phyloP scores from a whole-genome alignment of 306 rosid species.

The Canavalia gladiata region DNA sequence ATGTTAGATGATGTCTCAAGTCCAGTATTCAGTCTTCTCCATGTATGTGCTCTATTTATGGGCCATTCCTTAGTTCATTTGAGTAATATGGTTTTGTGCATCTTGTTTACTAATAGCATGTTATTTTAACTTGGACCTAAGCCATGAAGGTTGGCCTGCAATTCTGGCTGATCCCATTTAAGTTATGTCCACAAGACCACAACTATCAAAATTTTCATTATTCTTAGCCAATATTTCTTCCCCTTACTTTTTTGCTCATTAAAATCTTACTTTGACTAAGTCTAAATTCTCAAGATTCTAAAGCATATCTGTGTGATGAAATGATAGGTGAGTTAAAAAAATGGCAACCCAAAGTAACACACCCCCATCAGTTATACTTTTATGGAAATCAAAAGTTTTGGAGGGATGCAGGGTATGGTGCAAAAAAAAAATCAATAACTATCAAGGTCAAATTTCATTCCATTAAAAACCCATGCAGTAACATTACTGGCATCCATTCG shows the following conservation, averaged over 20 bases:
- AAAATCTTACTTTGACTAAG: neutral
- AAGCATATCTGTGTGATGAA: neutral
- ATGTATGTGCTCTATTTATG: neutral
- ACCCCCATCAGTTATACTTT: neutral
- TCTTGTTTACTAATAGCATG: neutral
- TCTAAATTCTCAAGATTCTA: neutral
- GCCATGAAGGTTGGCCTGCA: neutral
- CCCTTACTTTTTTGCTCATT: neutral
- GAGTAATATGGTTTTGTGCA: neutral
- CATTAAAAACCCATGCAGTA: neutral
- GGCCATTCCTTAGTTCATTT: slow-evolving; percentile 6
- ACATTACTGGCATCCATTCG: slow-evolving; percentile 2
- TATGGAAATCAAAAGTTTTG: neutral
- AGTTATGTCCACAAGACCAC: neutral
- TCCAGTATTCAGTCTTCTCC: slow-evolving; percentile 19
- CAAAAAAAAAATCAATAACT: neutral
- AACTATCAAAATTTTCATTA: neutral
- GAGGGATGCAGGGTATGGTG: neutral
- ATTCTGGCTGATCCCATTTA: slow-evolving; percentile 6
- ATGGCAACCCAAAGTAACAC: slow-evolving; percentile 3
- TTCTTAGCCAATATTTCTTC: neutral
- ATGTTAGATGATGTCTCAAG: slow-evolving; percentile 16
- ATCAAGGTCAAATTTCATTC: neutral
- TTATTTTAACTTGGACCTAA: neutral
- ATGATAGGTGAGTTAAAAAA: neutral